These are phyloP conservation scores for Periconia macrospinosa DNA, from an alignment of 2,329 filamentous ascomycete species.

Conservation along the genomic window DNA sequence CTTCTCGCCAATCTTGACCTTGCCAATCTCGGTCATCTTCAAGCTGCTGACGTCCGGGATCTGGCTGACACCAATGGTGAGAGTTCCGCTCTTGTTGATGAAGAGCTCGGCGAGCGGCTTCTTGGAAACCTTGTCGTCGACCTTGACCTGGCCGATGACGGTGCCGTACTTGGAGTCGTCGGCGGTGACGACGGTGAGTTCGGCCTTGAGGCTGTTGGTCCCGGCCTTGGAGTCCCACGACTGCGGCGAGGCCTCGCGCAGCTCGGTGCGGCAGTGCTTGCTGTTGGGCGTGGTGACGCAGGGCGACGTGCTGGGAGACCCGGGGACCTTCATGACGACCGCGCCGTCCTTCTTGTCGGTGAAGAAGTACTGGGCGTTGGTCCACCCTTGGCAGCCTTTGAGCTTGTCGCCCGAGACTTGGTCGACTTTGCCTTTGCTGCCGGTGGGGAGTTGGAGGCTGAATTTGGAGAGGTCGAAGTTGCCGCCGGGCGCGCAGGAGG, in stretches of 20 bases:
- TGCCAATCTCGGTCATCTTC: conserved; percentile 33
- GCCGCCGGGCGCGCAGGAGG: conserved; percentile 21
- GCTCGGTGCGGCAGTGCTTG: conserved; percentile 48
- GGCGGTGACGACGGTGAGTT: conserved; percentile 31
- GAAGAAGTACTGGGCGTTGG: conserved; percentile 40
- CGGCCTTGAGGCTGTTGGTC: conserved; percentile 38
- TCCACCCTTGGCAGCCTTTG: conserved; percentile 42
- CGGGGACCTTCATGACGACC: conserved; percentile 46
- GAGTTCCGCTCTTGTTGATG: conserved; percentile 36
- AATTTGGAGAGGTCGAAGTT: conserved; percentile 24
- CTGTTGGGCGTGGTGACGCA: conserved; percentile 48
- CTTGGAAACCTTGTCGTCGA: conserved; percentile 37
- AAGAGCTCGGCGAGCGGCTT: conserved; percentile 49
- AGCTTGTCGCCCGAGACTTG: conserved; percentile 36
- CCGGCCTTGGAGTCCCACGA: conserved; percentile 40
- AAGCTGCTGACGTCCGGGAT: conserved; percentile 35
- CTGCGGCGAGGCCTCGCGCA: conserved; percentile 38
- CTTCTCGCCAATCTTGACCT: conserved; percentile 33
- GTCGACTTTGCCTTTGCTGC: conserved; percentile 27
- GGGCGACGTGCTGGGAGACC: conserved; percentile 29
- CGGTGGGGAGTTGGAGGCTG: conserved; percentile 46
- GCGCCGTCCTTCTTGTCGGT: conserved; percentile 36
- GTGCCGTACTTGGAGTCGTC: conserved; percentile 42
- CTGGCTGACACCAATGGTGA: conserved; percentile 46
- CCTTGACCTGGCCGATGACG: conserved; percentile 46